Conservation (phyloP, 331 rosid species). For the Acacia concinna region DNA sequence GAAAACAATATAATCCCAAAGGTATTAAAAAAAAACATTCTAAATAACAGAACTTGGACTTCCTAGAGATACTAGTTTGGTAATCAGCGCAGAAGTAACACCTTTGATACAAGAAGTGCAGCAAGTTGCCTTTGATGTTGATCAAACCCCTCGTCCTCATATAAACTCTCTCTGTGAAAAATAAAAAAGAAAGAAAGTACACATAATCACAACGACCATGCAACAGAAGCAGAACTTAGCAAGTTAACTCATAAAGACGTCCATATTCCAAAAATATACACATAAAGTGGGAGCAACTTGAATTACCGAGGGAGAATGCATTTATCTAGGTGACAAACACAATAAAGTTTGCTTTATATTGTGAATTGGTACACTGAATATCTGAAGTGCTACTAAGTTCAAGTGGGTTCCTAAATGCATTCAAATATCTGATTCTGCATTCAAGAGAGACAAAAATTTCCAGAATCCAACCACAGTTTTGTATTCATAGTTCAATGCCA, state of each 20-base stretch:
- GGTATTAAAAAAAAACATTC: not conserved
- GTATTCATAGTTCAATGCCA: not conserved
- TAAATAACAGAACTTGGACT: not conserved
- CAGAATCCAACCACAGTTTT: not conserved
- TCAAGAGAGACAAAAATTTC: not conserved
- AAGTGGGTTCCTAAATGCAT: not conserved
- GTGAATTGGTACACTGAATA: not conserved
- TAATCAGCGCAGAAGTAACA: constrained; percentile 28
- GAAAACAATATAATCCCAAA: not conserved
- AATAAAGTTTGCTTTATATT: not conserved
- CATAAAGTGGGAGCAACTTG: constrained; percentile 1
- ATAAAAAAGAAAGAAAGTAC: not conserved
- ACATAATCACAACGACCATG: not conserved
- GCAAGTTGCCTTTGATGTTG: constrained; percentile 91
- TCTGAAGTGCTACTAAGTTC: not conserved
- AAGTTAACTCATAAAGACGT: constrained; percentile 8
- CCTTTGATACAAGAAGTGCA: constrained; percentile 93
- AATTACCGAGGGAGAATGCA: not conserved
- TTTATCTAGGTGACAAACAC: not conserved
- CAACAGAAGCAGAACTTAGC: constrained; percentile 25
- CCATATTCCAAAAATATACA: not conserved
- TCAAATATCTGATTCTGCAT: not conserved
- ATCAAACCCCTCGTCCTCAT: constrained; percentile 93
- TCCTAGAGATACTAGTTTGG: constrained; percentile 7
- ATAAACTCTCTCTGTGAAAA: constrained; percentile 81